A percentile compares a stretch with the other conserved stretches of the same genome.
phyloP scores from a whole-genome alignment of 352 stramenopile species.

The Globisporangium uncinulatum region DNA sequence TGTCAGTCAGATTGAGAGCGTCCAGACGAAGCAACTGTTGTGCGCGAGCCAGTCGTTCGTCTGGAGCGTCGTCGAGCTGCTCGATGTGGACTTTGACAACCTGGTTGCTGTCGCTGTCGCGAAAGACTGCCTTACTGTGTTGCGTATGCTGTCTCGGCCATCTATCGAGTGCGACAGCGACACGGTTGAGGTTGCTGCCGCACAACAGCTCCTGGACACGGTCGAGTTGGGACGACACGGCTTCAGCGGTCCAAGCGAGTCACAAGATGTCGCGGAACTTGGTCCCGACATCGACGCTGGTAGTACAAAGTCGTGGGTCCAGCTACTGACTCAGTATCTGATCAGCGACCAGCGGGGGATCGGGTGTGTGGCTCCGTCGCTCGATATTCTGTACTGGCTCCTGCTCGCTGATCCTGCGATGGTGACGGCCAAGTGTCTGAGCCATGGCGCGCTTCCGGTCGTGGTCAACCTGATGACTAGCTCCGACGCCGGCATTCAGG shows the following conservation, averaged over 20 bases:
- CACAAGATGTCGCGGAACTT: too few relatives aligned
- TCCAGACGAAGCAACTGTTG: neutral
- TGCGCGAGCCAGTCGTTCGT: neutral
- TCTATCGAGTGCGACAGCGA: neutral
- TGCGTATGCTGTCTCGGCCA: neutral
- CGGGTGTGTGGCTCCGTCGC: neutral
- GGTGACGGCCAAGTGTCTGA: neutral
- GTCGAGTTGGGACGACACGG: too few relatives aligned
- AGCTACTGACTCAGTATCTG: neutral
- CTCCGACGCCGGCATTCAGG: neutral
- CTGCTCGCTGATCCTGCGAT: neutral
- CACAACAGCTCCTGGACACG: too few relatives aligned
- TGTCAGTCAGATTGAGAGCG: neutral
- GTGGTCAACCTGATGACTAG: slow-evolving; percentile 1
- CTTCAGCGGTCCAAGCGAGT: too few relatives aligned
- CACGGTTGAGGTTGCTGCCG: neutral
- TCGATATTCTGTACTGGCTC: slow-evolving; percentile 4
- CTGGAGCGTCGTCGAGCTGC: neutral
- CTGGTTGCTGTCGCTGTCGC: neutral
- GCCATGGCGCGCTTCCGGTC: neutral
- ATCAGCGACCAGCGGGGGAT: neutral
- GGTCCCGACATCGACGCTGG: too few relatives aligned
- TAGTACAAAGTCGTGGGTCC: too few relatives aligned
- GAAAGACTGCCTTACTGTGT: neutral
- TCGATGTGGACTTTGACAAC: neutral